Evolutionary conservation across 257 asterid species (phyloP), one percentile per base, ranked within the genome.

Genomic region (Plantago major): DNA sequence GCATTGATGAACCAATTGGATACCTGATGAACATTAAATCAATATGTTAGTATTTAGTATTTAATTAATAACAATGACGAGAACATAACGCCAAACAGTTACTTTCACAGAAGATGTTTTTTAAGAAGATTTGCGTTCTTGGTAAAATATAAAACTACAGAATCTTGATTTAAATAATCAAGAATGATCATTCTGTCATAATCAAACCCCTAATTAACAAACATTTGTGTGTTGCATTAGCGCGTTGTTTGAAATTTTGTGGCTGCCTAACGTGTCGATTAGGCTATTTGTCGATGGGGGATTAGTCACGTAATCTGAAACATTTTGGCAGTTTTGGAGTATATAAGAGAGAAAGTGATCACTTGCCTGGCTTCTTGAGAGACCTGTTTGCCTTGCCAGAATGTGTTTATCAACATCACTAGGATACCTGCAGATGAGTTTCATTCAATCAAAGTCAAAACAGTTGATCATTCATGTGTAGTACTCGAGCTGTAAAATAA

Each of bases 1-100:
- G 98, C 97, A 11, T 92, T 92, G 75, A 92, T 92, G 68, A 92
- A 92, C 97, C 98, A 92, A 69, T 92, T 92, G 0, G 98, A 92
- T 47, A 89, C 99, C 99, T 92, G 71, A 43, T 43, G 30, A 45
- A 62, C 7, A 5, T 50, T 9, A 5, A 15, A 6, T 10, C 15
- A 50, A 17, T 10, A 17, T 38, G 42, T 19, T 46, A 60, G 51
- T 62, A 22, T 22, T 22, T 22, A 22, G 26, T 53, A 26, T 37
- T 53, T 53, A 53, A 53, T 53, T 8, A 40, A 19, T 57, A 33
- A 1, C 40, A 33, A 15, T 15, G 38, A 33, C 30, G 12, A 40
- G 28, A 55, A 55, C 16, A 55, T 55, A 55, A 28, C 0, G 30
- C 45, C 61, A 55, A 28, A 42, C 14, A 30, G 44, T 28, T 12